phyloP scores from a whole-genome alignment of 257 asterid genomes.

The Plantago ovata region DNA sequence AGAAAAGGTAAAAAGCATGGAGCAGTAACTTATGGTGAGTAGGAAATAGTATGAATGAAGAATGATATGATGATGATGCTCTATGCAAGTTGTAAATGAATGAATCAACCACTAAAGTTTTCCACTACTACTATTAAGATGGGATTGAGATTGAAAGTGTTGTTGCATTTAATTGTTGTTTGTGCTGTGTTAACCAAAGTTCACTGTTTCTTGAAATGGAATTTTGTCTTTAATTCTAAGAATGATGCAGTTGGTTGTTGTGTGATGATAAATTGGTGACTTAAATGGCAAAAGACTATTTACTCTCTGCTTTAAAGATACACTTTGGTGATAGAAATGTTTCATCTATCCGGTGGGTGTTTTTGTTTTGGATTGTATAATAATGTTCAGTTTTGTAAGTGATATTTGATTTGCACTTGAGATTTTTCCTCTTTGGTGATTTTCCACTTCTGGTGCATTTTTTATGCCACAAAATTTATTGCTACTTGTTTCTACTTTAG shows the following conservation, averaged over 20 bases:
- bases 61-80: constrained; percentile 22
- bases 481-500: not conserved
- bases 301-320: constrained; percentile 13
- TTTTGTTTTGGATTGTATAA: no score
- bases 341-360: not conserved
- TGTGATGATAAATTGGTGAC: constrained; percentile 33
- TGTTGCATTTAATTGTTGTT: constrained; percentile 25
- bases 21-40: constrained; percentile 1
- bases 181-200: constrained; percentile 18
- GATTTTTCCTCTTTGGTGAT: not conserved
- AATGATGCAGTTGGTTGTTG: constrained; percentile 25
- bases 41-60: constrained; percentile 6
- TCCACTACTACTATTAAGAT: not conserved
- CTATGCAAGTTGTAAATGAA: constrained; percentile 39
- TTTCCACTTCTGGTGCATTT: not conserved
- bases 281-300: constrained; percentile 29
- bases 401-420: not conserved
- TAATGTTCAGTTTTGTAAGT: not conserved
- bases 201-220: constrained; percentile 24
- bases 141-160: constrained; percentile 17
- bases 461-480: not conserved
- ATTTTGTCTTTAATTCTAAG: constrained; percentile 13
- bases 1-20: constrained; percentile 12
- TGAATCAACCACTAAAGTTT: constrained; percentile 27
- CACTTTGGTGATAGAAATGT: constrained; percentile 13